These are phyloP conservation scores for Scheffersomyces amazonensis DNA, from an alignment of 805 yeast genomes.

Conservation along the genomic window DNA sequence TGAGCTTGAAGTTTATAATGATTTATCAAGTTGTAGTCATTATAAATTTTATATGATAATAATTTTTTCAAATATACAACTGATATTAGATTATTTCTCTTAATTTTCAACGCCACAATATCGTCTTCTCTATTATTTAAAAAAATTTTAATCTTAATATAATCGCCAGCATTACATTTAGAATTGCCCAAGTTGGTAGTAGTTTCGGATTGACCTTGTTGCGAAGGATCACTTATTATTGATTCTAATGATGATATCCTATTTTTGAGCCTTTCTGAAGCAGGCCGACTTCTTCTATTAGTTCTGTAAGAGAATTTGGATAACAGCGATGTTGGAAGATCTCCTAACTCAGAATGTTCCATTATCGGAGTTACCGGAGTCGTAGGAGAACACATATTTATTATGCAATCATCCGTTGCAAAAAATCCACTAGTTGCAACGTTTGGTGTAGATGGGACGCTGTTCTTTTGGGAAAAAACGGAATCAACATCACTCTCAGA, in stretches of 20 bases:
- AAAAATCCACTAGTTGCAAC: conserved; percentile 1
- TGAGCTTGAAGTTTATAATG: conserved; percentile 23
- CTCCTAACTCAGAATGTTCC: too few species aligned
- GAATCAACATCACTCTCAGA: conserved; percentile 1
- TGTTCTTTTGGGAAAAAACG: neutral
- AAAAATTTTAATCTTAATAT: conserved; percentile 23
- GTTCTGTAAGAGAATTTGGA: neutral
- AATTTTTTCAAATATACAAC: conserved; percentile 24
- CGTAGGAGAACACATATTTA: neutral
- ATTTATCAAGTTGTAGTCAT: conserved; percentile 22
- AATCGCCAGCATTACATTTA: conserved; percentile 6
- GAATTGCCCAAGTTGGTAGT: too few species aligned
- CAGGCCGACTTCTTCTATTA: neutral
- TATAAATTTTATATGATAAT: conserved; percentile 27
- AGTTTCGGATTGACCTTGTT: neutral
- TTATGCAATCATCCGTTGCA: neutral
- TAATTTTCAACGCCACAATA: conserved; percentile 24
- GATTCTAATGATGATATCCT: neutral
- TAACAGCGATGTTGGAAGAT: too few species aligned
- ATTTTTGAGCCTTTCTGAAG: neutral
- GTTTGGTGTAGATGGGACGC: conserved; percentile 1
- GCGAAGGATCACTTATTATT: neutral
- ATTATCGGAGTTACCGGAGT: neutral
- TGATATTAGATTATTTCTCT: conserved; percentile 18
- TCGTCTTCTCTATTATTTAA: conserved; percentile 26